phyloP scores from a whole-genome alignment of 768 basidiomycete species.

The Auriculariales sp. region DNA sequence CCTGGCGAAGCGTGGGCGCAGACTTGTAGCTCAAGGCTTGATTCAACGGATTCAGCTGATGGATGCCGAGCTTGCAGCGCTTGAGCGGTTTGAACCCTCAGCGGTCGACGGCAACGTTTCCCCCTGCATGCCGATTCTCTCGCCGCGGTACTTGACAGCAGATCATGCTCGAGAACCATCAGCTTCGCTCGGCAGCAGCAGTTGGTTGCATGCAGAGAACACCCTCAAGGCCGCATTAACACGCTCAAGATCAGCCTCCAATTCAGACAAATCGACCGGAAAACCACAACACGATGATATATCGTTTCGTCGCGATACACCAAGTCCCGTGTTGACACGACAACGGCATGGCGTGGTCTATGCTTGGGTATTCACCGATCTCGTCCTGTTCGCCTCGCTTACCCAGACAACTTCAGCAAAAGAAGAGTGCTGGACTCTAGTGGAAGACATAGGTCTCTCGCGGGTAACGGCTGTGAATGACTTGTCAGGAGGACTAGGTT shows the following conservation, averaged over 20 bases:
- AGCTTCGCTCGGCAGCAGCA: no score
- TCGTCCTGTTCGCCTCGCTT: conserved; percentile 44
- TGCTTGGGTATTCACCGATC: conserved; percentile 50
- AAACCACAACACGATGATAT: no score
- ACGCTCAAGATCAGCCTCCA: no score
- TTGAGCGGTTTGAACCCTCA: conserved; percentile 7
- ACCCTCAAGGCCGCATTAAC: no score
- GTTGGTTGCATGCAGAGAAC: no score
- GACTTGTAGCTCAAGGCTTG: conserved; percentile 53
- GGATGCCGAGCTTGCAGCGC: conserved; percentile 13
- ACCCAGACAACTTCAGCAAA: conserved; percentile 7
- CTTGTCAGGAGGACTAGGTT: conserved; percentile 17
- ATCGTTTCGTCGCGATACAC: no score
- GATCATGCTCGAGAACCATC: no score
- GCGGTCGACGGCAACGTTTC: conserved; percentile 2
- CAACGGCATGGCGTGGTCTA: no score
- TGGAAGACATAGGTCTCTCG: conserved; percentile 32
- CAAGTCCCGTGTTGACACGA: no score
- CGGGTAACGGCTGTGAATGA: conserved; percentile 34
- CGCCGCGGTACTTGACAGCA: neutral
- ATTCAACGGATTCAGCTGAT: conserved; percentile 30
- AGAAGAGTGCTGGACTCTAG: conserved; percentile 23
- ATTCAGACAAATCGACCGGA: no score
- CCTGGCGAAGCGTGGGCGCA: conserved; percentile 59
- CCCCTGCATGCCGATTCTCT: conserved; percentile 5